phyloP scores from a whole-genome alignment of 1,284 basidiomycete species.

The Leccinum angustisporum region DNA sequence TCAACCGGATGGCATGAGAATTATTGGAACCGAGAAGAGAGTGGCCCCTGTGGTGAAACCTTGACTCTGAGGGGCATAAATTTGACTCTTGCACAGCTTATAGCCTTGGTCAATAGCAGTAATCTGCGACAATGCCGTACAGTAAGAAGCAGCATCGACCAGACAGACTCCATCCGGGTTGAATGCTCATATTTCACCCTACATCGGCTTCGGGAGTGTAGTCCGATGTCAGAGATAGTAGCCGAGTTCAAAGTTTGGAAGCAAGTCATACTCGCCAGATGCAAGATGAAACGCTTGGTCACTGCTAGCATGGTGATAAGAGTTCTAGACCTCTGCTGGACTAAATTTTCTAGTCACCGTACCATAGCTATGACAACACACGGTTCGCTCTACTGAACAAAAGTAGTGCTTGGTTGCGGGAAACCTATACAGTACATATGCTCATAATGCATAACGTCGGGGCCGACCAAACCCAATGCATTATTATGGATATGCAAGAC shows the following conservation, averaged over 20 bases:
- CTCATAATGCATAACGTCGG: too few species aligned
- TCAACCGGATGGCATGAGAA: constrained; percentile 5
- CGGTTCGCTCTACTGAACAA: not conserved
- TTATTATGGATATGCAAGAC: too few species aligned
- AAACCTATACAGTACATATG: not conserved
- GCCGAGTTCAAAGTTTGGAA: not conserved
- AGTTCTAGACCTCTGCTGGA: not conserved
- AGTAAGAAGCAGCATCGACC: not conserved
- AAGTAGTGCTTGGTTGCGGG: not conserved
- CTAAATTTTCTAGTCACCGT: not conserved
- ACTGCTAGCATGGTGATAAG: not conserved
- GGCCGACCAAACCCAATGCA: too few species aligned
- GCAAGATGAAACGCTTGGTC: not conserved
- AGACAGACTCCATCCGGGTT: not conserved
- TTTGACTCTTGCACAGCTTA: not conserved
- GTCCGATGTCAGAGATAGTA: not conserved
- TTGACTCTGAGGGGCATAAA: not conserved
- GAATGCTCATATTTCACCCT: not conserved
- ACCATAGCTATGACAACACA: not conserved
- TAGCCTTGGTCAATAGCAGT: not conserved
- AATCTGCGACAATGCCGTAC: not conserved
- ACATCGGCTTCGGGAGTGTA: not conserved
- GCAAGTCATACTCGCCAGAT: not conserved
- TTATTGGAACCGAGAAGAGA: not conserved
- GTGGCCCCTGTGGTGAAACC: not conserved